These are phyloP conservation scores for Gypsophila paniculata DNA, from an alignment of 179 eudicot species.

Conservation along the genomic window DNA sequence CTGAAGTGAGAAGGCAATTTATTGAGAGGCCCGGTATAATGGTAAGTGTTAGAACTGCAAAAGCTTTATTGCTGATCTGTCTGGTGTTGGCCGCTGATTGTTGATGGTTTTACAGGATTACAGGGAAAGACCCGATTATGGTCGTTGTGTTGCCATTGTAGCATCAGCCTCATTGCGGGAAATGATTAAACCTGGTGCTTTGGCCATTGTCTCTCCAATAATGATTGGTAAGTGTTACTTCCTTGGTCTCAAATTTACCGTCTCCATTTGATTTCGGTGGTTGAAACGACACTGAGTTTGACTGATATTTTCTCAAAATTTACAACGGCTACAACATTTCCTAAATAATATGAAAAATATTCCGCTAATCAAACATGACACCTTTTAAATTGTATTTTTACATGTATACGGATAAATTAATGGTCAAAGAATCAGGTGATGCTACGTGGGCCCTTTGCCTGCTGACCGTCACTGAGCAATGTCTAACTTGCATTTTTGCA, in stretches of 20 bases:
- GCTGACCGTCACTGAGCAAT: not conserved
- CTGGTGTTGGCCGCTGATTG: conserved; percentile 17
- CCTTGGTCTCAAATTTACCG: not conserved
- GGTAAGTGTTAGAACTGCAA: conserved; percentile 39
- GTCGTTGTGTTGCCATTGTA: conserved; percentile 95
- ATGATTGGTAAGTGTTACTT: conserved; percentile 51
- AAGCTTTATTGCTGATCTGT: not conserved
- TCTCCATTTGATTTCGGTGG: too few species aligned
- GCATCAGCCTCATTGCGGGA: conserved; percentile 95
- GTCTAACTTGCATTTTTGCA: conserved; percentile 25
- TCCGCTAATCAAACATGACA: too few species aligned
- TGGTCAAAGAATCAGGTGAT: not conserved
- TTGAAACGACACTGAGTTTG: too few species aligned
- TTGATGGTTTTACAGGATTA: conserved; percentile 52
- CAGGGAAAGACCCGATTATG: conserved; percentile 94
- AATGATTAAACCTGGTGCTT: conserved; percentile 98
- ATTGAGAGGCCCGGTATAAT: conserved; percentile 98
- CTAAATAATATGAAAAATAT: too few species aligned
- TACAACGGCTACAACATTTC: too few species aligned
- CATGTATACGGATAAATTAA: too few species aligned
- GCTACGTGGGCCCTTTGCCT: conserved; percentile 3
- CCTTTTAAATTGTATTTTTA: too few species aligned
- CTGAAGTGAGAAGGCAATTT: conserved; percentile 98
- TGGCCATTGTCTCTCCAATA: conserved; percentile 89
- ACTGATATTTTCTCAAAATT: too few species aligned